phyloP scores from a whole-genome alignment of 208 protist genomes.

The Acanthamoeba culbertsoni region DNA sequence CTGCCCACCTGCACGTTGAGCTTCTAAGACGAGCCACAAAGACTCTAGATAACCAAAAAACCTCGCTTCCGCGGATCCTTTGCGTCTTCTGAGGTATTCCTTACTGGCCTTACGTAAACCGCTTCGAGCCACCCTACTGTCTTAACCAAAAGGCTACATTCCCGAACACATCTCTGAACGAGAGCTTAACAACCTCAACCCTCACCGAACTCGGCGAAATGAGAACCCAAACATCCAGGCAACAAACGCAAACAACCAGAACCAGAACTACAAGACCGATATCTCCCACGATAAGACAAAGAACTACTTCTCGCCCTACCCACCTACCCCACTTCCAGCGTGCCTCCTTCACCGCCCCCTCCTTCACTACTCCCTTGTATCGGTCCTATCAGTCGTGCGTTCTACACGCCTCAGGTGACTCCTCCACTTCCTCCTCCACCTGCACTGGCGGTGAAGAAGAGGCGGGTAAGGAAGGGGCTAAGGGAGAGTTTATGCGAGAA shows the following conservation, averaged over 20 bases:
- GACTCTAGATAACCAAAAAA: too few species aligned
- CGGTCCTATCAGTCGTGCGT: background rate
- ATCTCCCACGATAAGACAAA: too few species aligned
- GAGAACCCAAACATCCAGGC: background rate
- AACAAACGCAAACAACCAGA: background rate
- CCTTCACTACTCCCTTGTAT: background rate
- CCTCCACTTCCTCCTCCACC: background rate
- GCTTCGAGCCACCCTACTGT: too few species aligned
- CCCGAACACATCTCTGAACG: background rate
- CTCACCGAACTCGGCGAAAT: background rate
- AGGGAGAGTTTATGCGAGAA: background rate
- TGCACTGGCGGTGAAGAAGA: background rate
- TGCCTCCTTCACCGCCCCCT: background rate
- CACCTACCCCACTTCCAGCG: conserved; percentile 15
- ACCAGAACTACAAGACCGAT: background rate
- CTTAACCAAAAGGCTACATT: background rate
- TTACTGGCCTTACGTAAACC: too few species aligned
- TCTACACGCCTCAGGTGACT: background rate
- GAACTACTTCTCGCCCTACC: background rate
- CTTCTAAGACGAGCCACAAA: too few species aligned
- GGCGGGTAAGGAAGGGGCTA: conserved; percentile 10
- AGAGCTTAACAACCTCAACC: background rate
- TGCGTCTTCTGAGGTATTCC: too few species aligned
- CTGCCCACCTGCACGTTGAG: too few species aligned
- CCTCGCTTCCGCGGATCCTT: too few species aligned